Percentiles rank a stretch among this genome's conserved stretches.
Evolutionary conservation across 176 grass and related monocot species (phyloP).

Genomic region (Rhipidocladum racemiflorum): DNA sequence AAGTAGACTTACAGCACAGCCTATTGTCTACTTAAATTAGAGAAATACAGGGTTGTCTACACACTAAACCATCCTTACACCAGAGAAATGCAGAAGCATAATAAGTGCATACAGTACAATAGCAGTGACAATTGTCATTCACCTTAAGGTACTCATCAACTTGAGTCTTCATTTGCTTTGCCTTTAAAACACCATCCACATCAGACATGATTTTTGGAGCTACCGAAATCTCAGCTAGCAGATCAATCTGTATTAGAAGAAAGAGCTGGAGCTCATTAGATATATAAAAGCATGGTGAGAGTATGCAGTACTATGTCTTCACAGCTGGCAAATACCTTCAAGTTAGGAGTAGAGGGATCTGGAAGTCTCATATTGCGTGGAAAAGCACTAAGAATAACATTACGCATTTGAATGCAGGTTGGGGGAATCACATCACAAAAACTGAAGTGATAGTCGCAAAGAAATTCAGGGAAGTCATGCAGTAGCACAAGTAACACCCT

Average conservation of each 20-base stretch:
- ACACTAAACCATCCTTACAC: not conserved
- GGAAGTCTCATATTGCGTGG: conserved; percentile 98
- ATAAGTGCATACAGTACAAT: not conserved
- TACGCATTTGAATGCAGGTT: conserved; percentile 97
- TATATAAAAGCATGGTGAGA: not conserved
- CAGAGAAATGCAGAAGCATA: not conserved
- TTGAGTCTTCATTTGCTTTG: conserved; percentile 82
- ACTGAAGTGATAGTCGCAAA: conserved; percentile 96
- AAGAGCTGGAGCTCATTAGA: conserved; percentile 24
- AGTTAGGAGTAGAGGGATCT: conserved; percentile 91
- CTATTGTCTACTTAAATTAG: not conserved
- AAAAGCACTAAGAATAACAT: conserved; percentile 96
- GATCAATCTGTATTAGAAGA: conserved; percentile 75
- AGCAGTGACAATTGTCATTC: not conserved
- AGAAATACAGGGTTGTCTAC: not conserved
- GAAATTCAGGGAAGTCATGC: conserved; percentile 97
- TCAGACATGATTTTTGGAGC: conserved; percentile 88
- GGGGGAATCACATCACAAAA: conserved; percentile 96
- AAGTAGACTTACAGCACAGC: not conserved
- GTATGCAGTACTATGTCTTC: not conserved
- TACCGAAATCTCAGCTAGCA: conserved; percentile 79
- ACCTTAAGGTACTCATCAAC: conserved; percentile 99
- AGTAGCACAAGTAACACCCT: conserved; percentile 88
- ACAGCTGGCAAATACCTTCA: conserved; percentile 63
- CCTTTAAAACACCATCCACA: conserved; percentile 75